Evolutionary conservation across 805 yeast species (phyloP), one percentile per base, ranked within the genome.

Genomic region (Starmerella asiatica): DNA sequence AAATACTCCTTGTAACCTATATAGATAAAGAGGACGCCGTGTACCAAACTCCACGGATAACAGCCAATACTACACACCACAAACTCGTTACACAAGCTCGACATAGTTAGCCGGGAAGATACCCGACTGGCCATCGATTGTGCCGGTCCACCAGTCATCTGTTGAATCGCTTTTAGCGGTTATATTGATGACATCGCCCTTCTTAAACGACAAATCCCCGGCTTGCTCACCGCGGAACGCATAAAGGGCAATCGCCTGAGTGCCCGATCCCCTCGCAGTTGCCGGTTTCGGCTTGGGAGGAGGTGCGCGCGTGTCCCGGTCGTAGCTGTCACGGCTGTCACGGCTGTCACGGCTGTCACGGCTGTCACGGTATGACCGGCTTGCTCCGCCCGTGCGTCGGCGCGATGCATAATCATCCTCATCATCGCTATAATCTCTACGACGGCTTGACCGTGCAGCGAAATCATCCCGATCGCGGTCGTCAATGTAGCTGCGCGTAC

Each of bases 141-240:
- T 75, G 21, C 98, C 98, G 0, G 95, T 84, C 98, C 98, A 91
- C 98, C 98, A 91, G 58, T 91, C 97, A 58, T 91, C 94, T 36
- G 76, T 73, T 12, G 94, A 79, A 7, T 80, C 86, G 8, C 91
- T 76, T 60, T 81, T 83, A 59, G 85, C 83, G 40, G 82, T 64
- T 49, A 91, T 80, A 32, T 83, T 78, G 50, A 91, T 82, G 14
- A 82, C 79, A 59, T 91, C 98, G 40, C 98, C 98, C 65, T 91
- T 91, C 50, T 74, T 77, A 68, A 91, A 91, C 4, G 93, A 73
- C 54, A 91, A 68, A 59, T 91, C 98, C 5, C 96, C 96, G n/a
- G 69, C 57, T 62, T 88, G 93, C 59, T 86, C 94, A 21, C 96
- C 97, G 37, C 76, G 79, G 59, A 91, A 88, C 2, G 85, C 69